phyloP scores from a whole-genome alignment of 257 asterid species.

The Gardenia jasminoides region DNA sequence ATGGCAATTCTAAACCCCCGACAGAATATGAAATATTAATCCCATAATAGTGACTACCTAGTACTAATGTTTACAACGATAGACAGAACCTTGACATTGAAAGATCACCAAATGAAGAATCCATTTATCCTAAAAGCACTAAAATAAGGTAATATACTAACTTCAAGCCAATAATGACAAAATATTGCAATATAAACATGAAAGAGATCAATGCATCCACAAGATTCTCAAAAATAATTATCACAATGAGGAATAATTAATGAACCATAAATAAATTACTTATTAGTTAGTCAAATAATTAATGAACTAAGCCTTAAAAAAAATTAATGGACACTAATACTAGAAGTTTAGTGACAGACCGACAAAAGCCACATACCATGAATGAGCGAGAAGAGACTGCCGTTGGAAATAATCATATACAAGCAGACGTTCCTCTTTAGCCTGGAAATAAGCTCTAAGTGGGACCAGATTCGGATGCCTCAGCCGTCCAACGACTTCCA shows the following conservation, averaged over 20 bases:
- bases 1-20: too few species aligned
- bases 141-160: background rate
- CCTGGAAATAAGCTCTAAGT: constrained; percentile 91
- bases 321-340: too few species aligned
- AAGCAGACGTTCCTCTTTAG: constrained; percentile 87
- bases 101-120: background rate
- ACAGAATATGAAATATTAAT: too few species aligned
- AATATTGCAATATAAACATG: background rate
- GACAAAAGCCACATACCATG: constrained; percentile 52
- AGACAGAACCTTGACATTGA: constrained; percentile 1
- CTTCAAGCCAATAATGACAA: background rate
- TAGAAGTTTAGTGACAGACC: background rate
- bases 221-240: background rate
- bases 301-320: too few species aligned
- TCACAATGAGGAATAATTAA: background rate
- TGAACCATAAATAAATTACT: background rate
- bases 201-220: background rate
- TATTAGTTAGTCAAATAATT: too few species aligned
- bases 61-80: background rate
- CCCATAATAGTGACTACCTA: too few species aligned
- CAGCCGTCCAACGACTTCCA: constrained; percentile 73
- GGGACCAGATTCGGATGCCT: constrained; percentile 92
- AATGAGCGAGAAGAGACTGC: constrained; percentile 90
- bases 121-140: background rate
- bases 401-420: constrained; percentile 90